phyloP scores from a whole-genome alignment of 306 rosid species.

The Pterocarpus santalinus region DNA sequence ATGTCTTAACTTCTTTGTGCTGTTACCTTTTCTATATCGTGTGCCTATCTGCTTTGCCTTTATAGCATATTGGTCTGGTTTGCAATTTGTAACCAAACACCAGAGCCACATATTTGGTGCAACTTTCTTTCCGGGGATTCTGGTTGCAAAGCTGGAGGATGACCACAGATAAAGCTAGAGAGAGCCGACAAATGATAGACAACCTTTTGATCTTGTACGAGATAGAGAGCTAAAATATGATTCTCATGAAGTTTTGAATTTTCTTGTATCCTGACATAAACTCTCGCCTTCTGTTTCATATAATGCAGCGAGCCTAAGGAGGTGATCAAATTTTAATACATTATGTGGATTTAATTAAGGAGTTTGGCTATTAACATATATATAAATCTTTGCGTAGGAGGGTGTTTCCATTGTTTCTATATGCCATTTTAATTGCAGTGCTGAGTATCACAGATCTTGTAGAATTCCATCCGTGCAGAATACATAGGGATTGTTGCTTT shows the following conservation, averaged over 20 bases:
- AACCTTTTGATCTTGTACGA: constrained; percentile 64
- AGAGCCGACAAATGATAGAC: constrained; percentile 60
- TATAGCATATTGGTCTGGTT: background rate
- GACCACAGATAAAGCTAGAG: constrained; percentile 65
- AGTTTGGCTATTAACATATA: no score
- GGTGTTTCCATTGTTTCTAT: no score
- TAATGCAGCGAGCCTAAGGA: constrained; percentile 65
- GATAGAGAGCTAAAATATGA: background rate
- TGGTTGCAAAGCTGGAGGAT: constrained; percentile 68
- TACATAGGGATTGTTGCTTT: no score
- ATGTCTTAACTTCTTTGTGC: constrained; percentile 12
- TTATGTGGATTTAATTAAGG: no score
- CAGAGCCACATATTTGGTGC: constrained; percentile 51
- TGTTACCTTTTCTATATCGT: constrained; percentile 8
- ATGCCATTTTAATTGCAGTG: no score
- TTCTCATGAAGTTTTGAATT: background rate
- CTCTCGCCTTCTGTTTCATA: background rate
- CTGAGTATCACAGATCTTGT: no score
- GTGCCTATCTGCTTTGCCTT: constrained; percentile 8
- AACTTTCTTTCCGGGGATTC: constrained; percentile 70
- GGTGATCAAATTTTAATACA: constrained; percentile 60
- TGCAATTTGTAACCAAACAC: background rate
- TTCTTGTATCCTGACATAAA: background rate
- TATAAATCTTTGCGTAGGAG: no score
- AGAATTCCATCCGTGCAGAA: no score